Percentiles rank a stretch among this genome's conserved stretches.
phyloP scores from a whole-genome alignment of 805 yeast genomes.

The Saccharomyces jurei region DNA sequence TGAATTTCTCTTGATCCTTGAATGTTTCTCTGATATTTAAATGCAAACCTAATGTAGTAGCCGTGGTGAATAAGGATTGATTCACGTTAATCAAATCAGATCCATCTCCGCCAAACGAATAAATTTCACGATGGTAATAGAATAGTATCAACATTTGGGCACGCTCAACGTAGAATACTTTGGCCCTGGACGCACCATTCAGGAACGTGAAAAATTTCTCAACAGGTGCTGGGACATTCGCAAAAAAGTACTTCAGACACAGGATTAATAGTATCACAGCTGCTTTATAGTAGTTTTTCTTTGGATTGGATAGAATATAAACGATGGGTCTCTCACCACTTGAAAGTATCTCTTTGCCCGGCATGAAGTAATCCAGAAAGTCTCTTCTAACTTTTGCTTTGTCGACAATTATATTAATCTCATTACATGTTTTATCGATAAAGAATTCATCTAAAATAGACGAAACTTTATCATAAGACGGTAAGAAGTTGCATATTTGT shows the following conservation, averaged over 20 bases:
- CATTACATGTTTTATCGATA: conserved; percentile 3
- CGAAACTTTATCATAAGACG: conserved; percentile 14
- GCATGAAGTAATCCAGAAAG: conserved; percentile 11
- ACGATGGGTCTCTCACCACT: conserved; percentile 5
- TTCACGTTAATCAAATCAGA: conserved; percentile 14
- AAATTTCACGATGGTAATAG: conserved; percentile 2
- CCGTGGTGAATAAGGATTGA: conserved; percentile 11
- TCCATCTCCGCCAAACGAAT: conserved; percentile 19
- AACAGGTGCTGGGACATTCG: conserved; percentile 14
- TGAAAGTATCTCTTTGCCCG: conserved; percentile 4
- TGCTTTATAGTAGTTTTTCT: conserved; percentile 22
- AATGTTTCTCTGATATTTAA: conserved; percentile 13
- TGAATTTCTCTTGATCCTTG: conserved; percentile 8
- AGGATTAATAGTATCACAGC: conserved; percentile 24
- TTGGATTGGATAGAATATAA: conserved; percentile 7
- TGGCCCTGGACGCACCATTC: conserved; percentile 23
- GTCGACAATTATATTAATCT: conserved; percentile 12
- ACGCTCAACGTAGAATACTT: conserved; percentile 23
- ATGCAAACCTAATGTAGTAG: conserved; percentile 20
- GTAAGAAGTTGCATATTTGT: conserved; percentile 12
- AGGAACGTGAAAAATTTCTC: conserved; percentile 16
- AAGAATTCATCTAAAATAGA: conserved; percentile 11
- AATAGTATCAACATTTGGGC: conserved; percentile 22
- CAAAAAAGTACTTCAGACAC: conserved; percentile 9
- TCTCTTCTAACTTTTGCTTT: conserved; percentile 17